These are phyloP conservation scores for Peterozyma toletana DNA, from an alignment of 805 yeast species.

Conservation along the genomic window DNA sequence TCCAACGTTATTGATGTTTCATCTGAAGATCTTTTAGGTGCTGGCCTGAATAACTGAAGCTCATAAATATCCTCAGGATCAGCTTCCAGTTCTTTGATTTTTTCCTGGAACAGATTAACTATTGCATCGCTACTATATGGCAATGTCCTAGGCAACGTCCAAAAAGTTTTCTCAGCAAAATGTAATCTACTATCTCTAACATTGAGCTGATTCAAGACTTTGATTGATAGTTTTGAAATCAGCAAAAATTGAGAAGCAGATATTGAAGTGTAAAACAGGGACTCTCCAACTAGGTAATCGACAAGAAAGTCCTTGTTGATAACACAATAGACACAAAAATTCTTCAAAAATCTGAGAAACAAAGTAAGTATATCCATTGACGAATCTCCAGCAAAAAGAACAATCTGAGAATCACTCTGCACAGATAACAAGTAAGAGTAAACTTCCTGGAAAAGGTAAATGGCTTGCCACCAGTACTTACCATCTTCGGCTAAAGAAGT, in stretches of 20 bases:
- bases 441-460: conserved; percentile 50
- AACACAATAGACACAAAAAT: conserved; percentile 35
- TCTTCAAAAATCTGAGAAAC: conserved; percentile 32
- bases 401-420: conserved; percentile 58
- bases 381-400: conserved; percentile 28
- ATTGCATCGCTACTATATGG: neutral
- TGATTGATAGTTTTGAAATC: conserved; percentile 28
- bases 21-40: neutral
- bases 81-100: conserved; percentile 14
- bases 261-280: too few relatives aligned
- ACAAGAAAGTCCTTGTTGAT: conserved; percentile 9
- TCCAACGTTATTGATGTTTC: conserved; percentile 28
- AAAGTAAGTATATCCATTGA: conserved; percentile 34
- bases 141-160: conserved; percentile 32
- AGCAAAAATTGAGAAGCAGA: too few relatives aligned
- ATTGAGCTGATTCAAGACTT: conserved; percentile 57
- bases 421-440: conserved; percentile 62
- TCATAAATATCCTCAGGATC: conserved; percentile 38
- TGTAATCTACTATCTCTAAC: conserved; percentile 55
- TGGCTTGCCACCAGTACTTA: conserved; percentile 24
- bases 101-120: neutral
- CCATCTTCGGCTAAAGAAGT: neutral
- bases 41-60: conserved; percentile 8
- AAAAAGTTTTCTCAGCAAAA: conserved; percentile 42
- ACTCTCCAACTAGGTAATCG: neutral